A percentile compares a stretch with the other conserved stretches of the same genome.
These are phyloP conservation scores for Tetradesmus obliquus DNA, from an alignment of 139 green algal genomes.

Conservation along the genomic window DNA sequence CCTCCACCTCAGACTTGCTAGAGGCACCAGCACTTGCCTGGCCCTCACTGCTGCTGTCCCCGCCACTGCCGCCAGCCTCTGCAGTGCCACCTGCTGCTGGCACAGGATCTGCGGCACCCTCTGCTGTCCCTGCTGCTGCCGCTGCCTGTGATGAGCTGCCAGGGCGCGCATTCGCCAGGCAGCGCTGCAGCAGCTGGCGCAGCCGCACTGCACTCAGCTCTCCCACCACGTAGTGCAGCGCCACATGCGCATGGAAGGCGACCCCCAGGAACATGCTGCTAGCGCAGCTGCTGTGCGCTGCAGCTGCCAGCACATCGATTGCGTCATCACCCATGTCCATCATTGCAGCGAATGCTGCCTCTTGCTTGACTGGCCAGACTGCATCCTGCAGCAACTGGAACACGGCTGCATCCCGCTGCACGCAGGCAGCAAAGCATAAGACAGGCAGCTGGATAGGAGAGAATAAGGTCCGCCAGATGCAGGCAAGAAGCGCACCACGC, in stretches of 20 bases:
- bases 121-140: neutral
- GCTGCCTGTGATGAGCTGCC: neutral
- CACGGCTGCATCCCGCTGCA: neutral
- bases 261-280: slow-evolving; percentile 35
- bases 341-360: neutral
- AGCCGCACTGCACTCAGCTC: neutral
- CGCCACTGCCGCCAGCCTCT: neutral
- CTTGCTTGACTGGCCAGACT: neutral
- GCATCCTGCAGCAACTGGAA: neutral
- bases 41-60: neutral
- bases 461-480: neutral
- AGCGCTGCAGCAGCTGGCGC: neutral
- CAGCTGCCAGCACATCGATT: slow-evolving; percentile 20
- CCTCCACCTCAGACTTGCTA: neutral
- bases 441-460: neutral
- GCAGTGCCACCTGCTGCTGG: neutral
- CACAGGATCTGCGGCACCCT: neutral
- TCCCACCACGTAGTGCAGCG: slow-evolving; percentile 7
- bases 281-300: neutral
- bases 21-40: neutral
- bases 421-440: neutral
- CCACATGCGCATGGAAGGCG: slow-evolving; percentile 15
- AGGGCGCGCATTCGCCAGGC: neutral
- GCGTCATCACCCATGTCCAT: slow-evolving; percentile 12
- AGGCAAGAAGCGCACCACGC: too few relatives aligned